Evolutionary conservation across 2,329 filamentous ascomycete genomes (phyloP).

Genomic region (Fusarium nanum): DNA sequence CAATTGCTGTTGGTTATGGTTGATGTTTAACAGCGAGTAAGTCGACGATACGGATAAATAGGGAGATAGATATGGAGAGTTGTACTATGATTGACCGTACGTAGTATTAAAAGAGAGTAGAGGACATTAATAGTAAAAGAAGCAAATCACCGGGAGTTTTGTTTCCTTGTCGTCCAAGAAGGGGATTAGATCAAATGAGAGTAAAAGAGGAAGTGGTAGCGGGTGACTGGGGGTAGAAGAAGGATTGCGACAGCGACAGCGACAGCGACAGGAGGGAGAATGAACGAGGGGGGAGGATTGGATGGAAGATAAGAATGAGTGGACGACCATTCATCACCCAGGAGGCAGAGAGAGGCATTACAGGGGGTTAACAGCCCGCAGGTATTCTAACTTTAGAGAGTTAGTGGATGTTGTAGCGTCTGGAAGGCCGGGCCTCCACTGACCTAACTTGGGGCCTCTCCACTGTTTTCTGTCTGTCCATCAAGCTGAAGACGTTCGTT

Average conservation of each 20-base stretch:
- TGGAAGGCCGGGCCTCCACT: conserved; percentile 20
- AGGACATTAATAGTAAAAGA: conserved; percentile 38
- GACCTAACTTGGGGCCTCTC: neutral
- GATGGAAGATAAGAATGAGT: conserved; percentile 36
- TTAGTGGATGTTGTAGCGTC: conserved; percentile 29
- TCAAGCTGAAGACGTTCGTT: conserved; percentile 18
- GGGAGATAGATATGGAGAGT: neutral
- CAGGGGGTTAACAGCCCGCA: conserved; percentile 15
- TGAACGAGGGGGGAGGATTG: conserved; percentile 33
- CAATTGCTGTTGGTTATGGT: conserved; percentile 12
- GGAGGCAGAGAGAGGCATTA: conserved; percentile 5
- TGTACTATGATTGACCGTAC: neutral
- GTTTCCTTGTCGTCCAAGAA: conserved; percentile 47
- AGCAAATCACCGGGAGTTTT: conserved; percentile 45
- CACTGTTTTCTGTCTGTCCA: neutral
- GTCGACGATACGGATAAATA: neutral
- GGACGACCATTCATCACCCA: neutral
- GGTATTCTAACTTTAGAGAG: conserved; percentile 30
- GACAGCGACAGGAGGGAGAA: conserved; percentile 19
- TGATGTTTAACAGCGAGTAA: conserved; percentile 15
- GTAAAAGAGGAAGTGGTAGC: conserved; percentile 40
- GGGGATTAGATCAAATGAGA: conserved; percentile 41
- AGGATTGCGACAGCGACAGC: conserved; percentile 28
- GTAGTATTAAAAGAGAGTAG: conserved; percentile 42
- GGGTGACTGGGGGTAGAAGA: conserved; percentile 45